These are phyloP conservation scores for Pichia manshurica DNA, from an alignment of 805 yeast genomes.

Conservation along the genomic window DNA sequence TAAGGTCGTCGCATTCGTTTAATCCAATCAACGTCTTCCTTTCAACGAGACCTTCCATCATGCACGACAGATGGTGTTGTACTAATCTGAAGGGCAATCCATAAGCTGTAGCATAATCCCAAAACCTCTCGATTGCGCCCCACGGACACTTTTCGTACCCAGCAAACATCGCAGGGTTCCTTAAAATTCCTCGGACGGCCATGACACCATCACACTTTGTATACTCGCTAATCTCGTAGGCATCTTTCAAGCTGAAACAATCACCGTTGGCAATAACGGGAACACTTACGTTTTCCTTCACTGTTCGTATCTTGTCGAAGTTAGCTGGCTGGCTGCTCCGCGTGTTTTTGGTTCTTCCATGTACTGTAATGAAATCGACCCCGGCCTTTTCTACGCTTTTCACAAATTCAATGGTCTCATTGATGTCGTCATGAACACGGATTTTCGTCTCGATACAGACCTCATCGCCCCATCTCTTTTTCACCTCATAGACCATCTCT, in stretches of 20 bases:
- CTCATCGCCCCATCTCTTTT: constrained; percentile 60
- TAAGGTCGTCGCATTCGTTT: constrained; percentile 53
- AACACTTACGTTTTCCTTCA: constrained; percentile 51
- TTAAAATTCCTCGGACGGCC: constrained; percentile 86
- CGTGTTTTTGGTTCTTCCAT: constrained; percentile 83
- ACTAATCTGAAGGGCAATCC: constrained; percentile 80
- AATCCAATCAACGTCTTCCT: constrained; percentile 50
- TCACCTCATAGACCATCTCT: constrained; percentile 78
- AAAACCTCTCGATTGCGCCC: constrained; percentile 80
- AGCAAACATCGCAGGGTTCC: constrained; percentile 83
- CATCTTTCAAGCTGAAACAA: constrained; percentile 65
- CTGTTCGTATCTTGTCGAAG: constrained; percentile 67
- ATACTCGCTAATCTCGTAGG: constrained; percentile 48
- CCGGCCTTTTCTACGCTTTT: constrained; percentile 75
- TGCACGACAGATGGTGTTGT: constrained; percentile 85
- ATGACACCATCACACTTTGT: constrained; percentile 90
- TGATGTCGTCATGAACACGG: constrained; percentile 71
- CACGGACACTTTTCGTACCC: constrained; percentile 77
- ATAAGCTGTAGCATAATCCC: constrained; percentile 70
- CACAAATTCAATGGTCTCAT: constrained; percentile 70
- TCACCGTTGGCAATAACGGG: constrained; percentile 99
- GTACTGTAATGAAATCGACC: constrained; percentile 90
- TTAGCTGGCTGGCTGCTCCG: constrained; percentile 81
- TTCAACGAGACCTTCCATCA: constrained; percentile 58
- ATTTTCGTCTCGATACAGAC: constrained; percentile 90